These are phyloP conservation scores for Platismatia glauca DNA, from an alignment of 495 filamentous ascomycete genomes.

Conservation along the genomic window DNA sequence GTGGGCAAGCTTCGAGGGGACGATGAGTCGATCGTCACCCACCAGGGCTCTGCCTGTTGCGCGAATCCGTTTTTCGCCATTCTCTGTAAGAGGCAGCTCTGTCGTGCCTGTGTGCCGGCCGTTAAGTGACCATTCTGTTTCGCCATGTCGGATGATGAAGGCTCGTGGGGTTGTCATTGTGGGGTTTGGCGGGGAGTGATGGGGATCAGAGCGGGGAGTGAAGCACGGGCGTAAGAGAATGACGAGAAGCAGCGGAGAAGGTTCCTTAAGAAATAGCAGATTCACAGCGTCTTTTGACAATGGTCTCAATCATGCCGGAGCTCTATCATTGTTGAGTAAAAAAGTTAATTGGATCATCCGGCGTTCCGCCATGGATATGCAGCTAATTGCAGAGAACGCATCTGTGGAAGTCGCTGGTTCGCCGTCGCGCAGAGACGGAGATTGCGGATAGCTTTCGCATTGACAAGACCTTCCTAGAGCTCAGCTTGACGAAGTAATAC, in stretches of 20 bases:
- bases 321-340: constrained; percentile 9
- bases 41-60: constrained; percentile 78
- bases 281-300: not conserved
- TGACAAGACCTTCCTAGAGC: not conserved
- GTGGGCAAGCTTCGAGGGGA: constrained; percentile 69
- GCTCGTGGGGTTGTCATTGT: constrained; percentile 62
- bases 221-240: not conserved
- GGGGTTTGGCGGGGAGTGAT: not conserved
- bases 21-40: constrained; percentile 76
- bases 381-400: constrained; percentile 1
- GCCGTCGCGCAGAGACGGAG: not conserved
- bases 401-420: not conserved
- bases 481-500: not conserved
- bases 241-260: not conserved
- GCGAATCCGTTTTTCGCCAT: constrained; percentile 75
- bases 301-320: not conserved
- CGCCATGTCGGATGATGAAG: constrained; percentile 89
- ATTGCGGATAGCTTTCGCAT: not conserved
- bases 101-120: constrained; percentile 82
- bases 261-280: not conserved
- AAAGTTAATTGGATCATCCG: constrained; percentile 6
- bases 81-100: constrained; percentile 76
- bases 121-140: constrained; percentile 95
- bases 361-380: constrained; percentile 5
- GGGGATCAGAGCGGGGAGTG: not conserved